A percentile compares a stretch with the other conserved stretches of the same genome.
Conservation (phyloP, 2,329 filamentous ascomycete species). For the Simplicillium sp. region DNA sequence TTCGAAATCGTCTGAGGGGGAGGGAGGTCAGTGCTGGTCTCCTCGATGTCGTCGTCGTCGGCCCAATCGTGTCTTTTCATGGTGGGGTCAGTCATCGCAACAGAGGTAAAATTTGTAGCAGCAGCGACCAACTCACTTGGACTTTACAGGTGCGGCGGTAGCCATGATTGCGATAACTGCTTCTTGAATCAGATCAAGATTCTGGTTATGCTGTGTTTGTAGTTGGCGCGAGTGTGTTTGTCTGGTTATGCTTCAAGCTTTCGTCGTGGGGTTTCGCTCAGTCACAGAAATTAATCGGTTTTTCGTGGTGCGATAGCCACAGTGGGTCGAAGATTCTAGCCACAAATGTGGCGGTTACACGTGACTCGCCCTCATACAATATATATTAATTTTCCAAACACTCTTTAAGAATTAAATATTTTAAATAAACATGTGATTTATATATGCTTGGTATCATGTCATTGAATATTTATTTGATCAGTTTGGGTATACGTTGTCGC, state of each 20-base stretch:
- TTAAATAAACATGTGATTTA: too few relatives aligned
- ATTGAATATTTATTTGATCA: too few relatives aligned
- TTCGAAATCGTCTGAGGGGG: conserved; percentile 84
- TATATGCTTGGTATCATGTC: too few relatives aligned
- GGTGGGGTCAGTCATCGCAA: conserved; percentile 25
- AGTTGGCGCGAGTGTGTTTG: conserved; percentile 6
- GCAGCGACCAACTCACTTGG: conserved; percentile 22
- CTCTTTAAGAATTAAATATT: too few relatives aligned
- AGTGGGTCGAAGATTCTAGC: conserved; percentile 18
- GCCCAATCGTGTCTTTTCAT: conserved; percentile 69
- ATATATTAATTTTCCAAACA: not conserved
- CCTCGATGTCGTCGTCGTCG: conserved; percentile 86
- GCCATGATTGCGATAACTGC: conserved; percentile 22
- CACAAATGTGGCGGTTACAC: conserved; percentile 13
- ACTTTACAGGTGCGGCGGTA: conserved; percentile 27
- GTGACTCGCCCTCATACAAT: conserved; percentile 9
- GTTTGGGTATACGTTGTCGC: too few relatives aligned
- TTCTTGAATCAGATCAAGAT: conserved; percentile 6
- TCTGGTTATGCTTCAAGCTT: conserved; percentile 9
- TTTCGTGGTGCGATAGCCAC: conserved; percentile 29
- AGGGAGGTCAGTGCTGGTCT: conserved; percentile 61
- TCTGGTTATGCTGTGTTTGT: not conserved
- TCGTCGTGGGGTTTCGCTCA: conserved; percentile 27
- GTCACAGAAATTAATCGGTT: conserved; percentile 27
- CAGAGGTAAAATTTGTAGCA: too few relatives aligned